phyloP scores from a whole-genome alignment of 2,329 filamentous ascomycete genomes.

The Trichophyton rubrum region DNA sequence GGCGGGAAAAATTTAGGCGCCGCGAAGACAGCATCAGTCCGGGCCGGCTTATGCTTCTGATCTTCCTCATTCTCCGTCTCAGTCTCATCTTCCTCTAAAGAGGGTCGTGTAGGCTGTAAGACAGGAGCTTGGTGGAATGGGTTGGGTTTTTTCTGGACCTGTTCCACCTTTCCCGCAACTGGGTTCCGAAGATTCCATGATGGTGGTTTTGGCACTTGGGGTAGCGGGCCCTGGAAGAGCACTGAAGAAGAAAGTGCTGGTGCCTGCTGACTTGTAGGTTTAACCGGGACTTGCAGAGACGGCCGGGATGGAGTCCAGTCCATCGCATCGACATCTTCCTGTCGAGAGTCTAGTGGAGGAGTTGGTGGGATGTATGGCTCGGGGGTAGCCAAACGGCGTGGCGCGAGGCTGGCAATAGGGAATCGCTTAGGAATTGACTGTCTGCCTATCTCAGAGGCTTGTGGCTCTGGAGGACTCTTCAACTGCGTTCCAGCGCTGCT shows the following conservation, averaged over 20 bases:
- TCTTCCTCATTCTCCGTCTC: conserved; percentile 5
- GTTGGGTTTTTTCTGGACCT: conserved; percentile 24
- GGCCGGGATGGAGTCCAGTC: conserved; percentile 40
- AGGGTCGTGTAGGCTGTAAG: conserved; percentile 13
- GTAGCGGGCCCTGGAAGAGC: conserved; percentile 34
- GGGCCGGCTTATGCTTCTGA: conserved; percentile 14
- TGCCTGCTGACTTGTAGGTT: conserved; percentile 21
- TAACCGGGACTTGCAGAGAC: conserved; percentile 23
- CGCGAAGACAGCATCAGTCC: conserved; percentile 24
- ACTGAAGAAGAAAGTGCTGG: conserved; percentile 23
- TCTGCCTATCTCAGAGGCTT: conserved; percentile 12
- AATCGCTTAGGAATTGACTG: conserved; percentile 21
- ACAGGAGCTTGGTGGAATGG: conserved; percentile 26
- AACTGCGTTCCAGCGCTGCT: conserved; percentile 13
- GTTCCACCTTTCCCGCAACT: conserved; percentile 13
- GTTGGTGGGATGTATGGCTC: conserved; percentile 23
- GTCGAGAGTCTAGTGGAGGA: conserved; percentile 25
- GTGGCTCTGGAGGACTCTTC: conserved; percentile 12
- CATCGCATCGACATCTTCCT: conserved; percentile 31
- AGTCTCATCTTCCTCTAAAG: background rate
- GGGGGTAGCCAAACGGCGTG: conserved; percentile 16
- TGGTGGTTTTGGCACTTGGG: conserved; percentile 29
- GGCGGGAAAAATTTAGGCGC: conserved; percentile 35
- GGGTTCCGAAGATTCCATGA: conserved; percentile 30
- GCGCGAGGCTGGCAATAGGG: conserved; percentile 31